Evolutionary conservation across 176 grass and related monocot species (phyloP).

Genomic region (Guadua angustifolia): DNA sequence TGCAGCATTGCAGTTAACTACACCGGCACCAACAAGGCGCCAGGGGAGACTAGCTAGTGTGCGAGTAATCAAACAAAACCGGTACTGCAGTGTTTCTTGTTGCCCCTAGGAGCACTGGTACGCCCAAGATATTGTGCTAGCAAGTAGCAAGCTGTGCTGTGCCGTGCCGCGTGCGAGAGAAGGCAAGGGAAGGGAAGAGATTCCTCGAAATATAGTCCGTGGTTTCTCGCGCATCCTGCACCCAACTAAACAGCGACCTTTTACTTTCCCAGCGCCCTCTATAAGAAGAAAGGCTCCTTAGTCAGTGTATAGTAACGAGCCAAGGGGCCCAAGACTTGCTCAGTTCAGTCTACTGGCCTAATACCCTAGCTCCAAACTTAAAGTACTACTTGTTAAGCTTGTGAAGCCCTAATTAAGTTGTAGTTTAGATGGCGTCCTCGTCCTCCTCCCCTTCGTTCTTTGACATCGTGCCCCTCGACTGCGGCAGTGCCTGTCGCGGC

Average conservation of each 20-base stretch:
- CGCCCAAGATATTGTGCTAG: constrained; percentile 8
- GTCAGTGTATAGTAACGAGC: no score
- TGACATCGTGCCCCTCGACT: constrained; percentile 33
- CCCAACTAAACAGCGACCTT: background rate
- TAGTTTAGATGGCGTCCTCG: constrained; percentile 23
- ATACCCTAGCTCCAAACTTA: no score
- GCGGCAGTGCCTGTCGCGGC: background rate
- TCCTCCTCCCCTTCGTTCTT: constrained; percentile 29
- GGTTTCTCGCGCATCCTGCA: constrained; percentile 35
- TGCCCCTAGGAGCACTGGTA: constrained; percentile 30
- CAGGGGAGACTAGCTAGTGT: background rate
- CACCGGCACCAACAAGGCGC: constrained; percentile 39
- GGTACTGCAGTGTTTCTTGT: constrained; percentile 38
- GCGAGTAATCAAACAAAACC: constrained; percentile 44
- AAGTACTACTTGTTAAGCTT: background rate
- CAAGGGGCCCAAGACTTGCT: background rate
- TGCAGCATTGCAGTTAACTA: constrained; percentile 46
- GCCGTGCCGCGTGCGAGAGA: background rate
- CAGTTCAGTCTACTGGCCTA: background rate
- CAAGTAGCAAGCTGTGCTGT: no score
- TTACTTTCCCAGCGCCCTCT: background rate
- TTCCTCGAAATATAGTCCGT: constrained; percentile 45
- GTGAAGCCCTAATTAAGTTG: background rate
- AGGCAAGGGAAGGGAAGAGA: background rate
- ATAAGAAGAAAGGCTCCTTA: constrained; percentile 15